Evolutionary conservation across 2,329 filamentous ascomycete genomes (phyloP).

Genomic region (Pseudogymnoascus sp.): DNA sequence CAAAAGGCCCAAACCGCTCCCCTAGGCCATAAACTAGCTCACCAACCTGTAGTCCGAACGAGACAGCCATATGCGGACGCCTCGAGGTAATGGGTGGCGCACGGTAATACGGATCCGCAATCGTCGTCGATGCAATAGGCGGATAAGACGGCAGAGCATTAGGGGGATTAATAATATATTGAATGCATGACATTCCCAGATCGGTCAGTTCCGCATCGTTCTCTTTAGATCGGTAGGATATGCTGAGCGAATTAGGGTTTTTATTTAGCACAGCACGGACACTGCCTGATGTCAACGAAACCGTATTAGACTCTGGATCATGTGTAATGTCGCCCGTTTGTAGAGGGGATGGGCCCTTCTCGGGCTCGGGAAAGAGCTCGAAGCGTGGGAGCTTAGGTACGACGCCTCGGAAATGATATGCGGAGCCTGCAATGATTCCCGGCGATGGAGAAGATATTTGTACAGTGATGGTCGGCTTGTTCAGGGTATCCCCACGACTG

Average conservation of each 20-base stretch:
- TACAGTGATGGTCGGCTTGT: slow-evolving; percentile 47
- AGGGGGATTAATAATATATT: slow-evolving; percentile 20
- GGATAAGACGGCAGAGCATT: slow-evolving; percentile 43
- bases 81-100: slow-evolving; percentile 50
- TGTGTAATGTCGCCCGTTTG: slow-evolving; percentile 23
- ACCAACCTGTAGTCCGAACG: slow-evolving; percentile 47
- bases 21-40: slow-evolving; percentile 69
- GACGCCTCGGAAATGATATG: slow-evolving; percentile 50
- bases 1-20: slow-evolving; percentile 68
- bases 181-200: slow-evolving; percentile 29
- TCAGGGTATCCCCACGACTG: slow-evolving; percentile 48
- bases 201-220: slow-evolving; percentile 41
- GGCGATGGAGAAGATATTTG: slow-evolving; percentile 25
- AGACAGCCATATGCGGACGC: slow-evolving; percentile 48
- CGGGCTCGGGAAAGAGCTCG: slow-evolving; percentile 49
- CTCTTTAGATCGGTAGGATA: slow-evolving; percentile 21
- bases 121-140: slow-evolving; percentile 48
- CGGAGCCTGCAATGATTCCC: slow-evolving; percentile 51
- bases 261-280: slow-evolving; percentile 20
- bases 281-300: slow-evolving; percentile 31
- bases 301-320: too few species aligned
- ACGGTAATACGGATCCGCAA: slow-evolving; percentile 40
- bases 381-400: slow-evolving; percentile 47
- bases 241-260: too few species aligned
- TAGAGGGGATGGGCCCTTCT: slow-evolving; percentile 32